Base-by-base conservation (phyloP, 1,284 basidiomycete genomes). In the Veloboletus limbatus region DNA sequence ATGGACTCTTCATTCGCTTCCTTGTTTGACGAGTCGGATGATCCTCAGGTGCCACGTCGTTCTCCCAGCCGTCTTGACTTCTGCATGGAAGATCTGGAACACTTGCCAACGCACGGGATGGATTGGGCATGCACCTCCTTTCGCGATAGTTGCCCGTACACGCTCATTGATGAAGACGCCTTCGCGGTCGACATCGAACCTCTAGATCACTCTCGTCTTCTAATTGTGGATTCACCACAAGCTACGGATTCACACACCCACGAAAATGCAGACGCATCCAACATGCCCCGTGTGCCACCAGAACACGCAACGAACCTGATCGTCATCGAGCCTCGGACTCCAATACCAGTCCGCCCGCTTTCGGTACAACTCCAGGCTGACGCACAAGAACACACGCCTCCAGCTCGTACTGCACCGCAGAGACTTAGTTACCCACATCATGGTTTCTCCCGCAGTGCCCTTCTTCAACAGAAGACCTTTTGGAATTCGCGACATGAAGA, bases 391-490 rank as follows among this genome's bases (percentile, higher is more conserved):
- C 18, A 22, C 24, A 25, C 25, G 1, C 47, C 33, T 8, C 51
- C 47, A 8, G 24, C 47, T n/a, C 50, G 45, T 17, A 21, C 22
- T 20, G 14, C 51, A 17, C 16, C 31, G 1, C 60, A 55, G 38
- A 57, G 60, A 39, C 56, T 58, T 25, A 49, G 50, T 24, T 59
- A 65, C 45, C 48, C 61, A 6, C 68, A 84, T 47, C 81, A 76
- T 53, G 82, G 82, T 2, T 71, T 78, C 47, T 85, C 82, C 10
- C 73, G 75, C 16, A 76, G 75, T 50, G 75, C 78, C 2, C 70
- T 85, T 30, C 61, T 70, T 8, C 73, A 82, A 54, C 61, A 75
- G 48, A 85, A 82, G 55, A 76, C 68, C 59, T 74, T 85, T 54
- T 85, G 82, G 82, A 66, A 69, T 25, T 55, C 66, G 6, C 72